Conservation (phyloP, 2,329 filamentous ascomycete genomes). For the Thyridium curvatum region DNA sequence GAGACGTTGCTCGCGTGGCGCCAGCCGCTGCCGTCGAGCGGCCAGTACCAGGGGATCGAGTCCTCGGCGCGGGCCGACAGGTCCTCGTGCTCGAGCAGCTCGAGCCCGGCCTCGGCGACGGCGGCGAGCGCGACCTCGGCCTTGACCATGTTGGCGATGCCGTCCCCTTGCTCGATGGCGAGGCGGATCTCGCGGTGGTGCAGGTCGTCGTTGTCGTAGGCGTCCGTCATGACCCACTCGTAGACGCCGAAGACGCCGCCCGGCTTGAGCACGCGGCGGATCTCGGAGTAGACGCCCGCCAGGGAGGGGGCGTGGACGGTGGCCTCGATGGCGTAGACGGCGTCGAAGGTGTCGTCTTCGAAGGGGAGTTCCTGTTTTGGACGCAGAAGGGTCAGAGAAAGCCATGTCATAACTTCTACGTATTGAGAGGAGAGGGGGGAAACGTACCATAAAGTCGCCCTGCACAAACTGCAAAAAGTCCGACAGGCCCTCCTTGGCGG, state of each 20-base stretch:
- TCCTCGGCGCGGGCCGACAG: background rate
- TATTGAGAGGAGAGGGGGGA: background rate
- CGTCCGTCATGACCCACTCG: conserved; percentile 75
- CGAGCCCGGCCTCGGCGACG: too few species aligned
- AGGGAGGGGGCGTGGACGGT: conserved; percentile 69
- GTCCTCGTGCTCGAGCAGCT: background rate
- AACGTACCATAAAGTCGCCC: conserved; percentile 68
- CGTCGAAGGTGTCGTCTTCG: conserved; percentile 65
- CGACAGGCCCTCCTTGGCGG: conserved; percentile 57
- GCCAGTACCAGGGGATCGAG: conserved; percentile 1
- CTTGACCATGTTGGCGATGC: conserved; percentile 63
- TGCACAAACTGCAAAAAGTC: conserved; percentile 63
- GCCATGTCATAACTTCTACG: too few species aligned
- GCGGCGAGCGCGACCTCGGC: too few species aligned
- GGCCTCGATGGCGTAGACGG: conserved; percentile 72
- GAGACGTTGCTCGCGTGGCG: conserved; percentile 5
- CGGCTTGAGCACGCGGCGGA: conserved; percentile 69
- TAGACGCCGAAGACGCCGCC: conserved; percentile 73
- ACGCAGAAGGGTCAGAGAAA: background rate
- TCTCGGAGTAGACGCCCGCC: conserved; percentile 67
- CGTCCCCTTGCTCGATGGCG: conserved; percentile 70
- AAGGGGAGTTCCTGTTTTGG: conserved; percentile 60
- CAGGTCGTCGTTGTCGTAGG: conserved; percentile 63
- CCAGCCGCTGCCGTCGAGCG: conserved; percentile 9
- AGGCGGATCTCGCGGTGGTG: conserved; percentile 65